A percentile compares a stretch with the other conserved stretches of the same genome.
phyloP scores from a whole-genome alignment of 2,329 filamentous ascomycete species.

The Penicillium expansum region DNA sequence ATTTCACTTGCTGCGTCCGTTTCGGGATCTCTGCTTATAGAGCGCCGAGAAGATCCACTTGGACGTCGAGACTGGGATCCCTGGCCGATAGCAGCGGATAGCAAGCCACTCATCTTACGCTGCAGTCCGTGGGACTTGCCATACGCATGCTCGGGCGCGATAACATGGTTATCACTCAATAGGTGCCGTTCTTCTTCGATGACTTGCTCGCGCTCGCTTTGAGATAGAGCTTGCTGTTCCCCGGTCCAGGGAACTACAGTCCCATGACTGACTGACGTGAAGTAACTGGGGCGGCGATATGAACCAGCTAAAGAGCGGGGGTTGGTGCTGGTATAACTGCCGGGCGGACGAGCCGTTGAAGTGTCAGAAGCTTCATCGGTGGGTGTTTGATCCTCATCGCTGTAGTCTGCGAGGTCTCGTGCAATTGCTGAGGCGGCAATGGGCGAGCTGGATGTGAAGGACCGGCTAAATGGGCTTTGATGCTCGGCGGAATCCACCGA shows the following conservation, averaged over 20 bases:
- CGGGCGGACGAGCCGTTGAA: conserved; percentile 43
- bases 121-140: conserved; percentile 19
- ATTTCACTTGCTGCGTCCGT: conserved; percentile 39
- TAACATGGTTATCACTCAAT: conserved; percentile 58
- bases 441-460: conserved; percentile 60
- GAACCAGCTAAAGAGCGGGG: conserved; percentile 57
- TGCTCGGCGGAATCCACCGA: conserved; percentile 29
- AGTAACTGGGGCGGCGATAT: conserved; percentile 75
- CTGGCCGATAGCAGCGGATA: conserved; percentile 19
- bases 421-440: conserved; percentile 65
- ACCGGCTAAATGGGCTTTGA: conserved; percentile 35
- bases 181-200: conserved; percentile 58
- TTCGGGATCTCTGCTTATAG: conserved; percentile 11
- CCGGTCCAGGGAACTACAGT: conserved; percentile 58
- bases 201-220: conserved; percentile 53
- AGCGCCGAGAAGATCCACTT: conserved; percentile 4
- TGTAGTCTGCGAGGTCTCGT: conserved; percentile 64
- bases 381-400: conserved; percentile 53
- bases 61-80: conserved; percentile 12
- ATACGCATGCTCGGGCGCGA: conserved; percentile 51
- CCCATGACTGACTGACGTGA: conserved; percentile 69
- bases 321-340: conserved; percentile 37
- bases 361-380: conserved; percentile 41
- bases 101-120: conserved; percentile 26
- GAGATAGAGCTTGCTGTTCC: conserved; percentile 48